Base-by-base conservation (phyloP, 805 yeast species). In the Candida maris region DNA sequence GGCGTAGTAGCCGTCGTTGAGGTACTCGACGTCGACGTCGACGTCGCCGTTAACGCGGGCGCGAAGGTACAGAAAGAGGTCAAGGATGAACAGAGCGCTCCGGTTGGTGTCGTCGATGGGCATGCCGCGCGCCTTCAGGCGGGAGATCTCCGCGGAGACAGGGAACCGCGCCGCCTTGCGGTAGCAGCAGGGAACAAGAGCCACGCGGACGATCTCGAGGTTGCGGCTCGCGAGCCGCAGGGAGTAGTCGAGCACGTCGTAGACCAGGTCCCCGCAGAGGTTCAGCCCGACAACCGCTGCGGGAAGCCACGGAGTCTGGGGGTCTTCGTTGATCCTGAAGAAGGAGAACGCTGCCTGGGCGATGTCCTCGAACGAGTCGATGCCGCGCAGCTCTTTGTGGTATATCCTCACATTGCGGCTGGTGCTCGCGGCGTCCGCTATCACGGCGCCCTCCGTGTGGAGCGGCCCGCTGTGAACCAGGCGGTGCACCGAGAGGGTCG, bases 221-320 rank as follows among this genome's bases (percentile, higher is more conserved):
- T 4, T 15, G 20, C 9, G 33, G 30, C 13, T 19, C 10, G 14
- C 24, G 32, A 30, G 29, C 21, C 16, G 30, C 6, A 35, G 13
- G 9, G 39, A 38, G 27, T 46, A 37, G 25, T 46, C 50, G 3
- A 53, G 28, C 2, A 51, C 8, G 2, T 41, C 17, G 26, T 49
- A 52, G 16, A 45, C 23, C 28, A 56, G 38, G 22, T 56, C 58
- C 1, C 61, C 61, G 30, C 62, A 57, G 13, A 52, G 22, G 16
- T 52, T 50, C 16, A 51, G 31, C 2, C 56, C 61, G 5, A 40
- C 34, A 4, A 55, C 30, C 16, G 29, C 33, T 4, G 43, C 23
- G 14, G 38, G 32, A 4, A 33, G 21, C 2, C 16, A 12, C 5
- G 12, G 13, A 12, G 13, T 26, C 3, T 27, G 19, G 7, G 37